Base-by-base conservation (phyloP, 1,284 basidiomycete genomes). In the Chalciporus sp. region DNA sequence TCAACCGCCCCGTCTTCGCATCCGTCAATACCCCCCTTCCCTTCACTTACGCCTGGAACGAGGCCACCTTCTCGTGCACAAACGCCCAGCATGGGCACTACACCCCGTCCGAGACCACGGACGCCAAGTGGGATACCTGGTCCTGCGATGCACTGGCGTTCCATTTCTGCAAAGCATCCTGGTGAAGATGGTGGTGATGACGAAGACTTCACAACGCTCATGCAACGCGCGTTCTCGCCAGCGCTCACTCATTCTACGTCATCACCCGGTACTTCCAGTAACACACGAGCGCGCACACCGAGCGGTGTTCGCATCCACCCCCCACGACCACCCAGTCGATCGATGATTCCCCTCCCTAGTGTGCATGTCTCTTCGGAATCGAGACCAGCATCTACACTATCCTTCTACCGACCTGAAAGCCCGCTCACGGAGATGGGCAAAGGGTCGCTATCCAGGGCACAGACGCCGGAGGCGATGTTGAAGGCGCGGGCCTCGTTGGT, bases 281-380 rank as follows among this genome's bases (percentile, higher is more conserved):
- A 62, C 47, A 62, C 58, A 7, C 70, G 74, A 42, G 67, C 73
- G 8, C 68, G 72, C 45, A 79, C 79, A 12, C 75, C 76, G 0
- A 68, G 72, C 17, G 66, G 74, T 31, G 57, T 65, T 42, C 73
- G 68, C 40, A 58, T 70, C 9, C 83, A 82, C 60, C 80, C 81
- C 43, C 81, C 85, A n/a, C 80, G 90, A 35, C 87, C 90, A 31
- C 88, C 89, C 1, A 91, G 89, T 66, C 80, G 87, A 53, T 92
- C 90, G 5, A 87, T 83, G 82, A 92, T 92, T 55, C 90, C 90
- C 17, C 77, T 90, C 19, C 89, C 90, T 5, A 84, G 78, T 57
- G 74, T 92, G 2, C 85, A 88, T 47, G 70, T 91, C 42, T 83
- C 84, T 2, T 80, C 84, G 2, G 83, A 83, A 9, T 90, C 89